Conservation (phyloP, 176 grass and related monocot genomes). For the Urochloa ruziziensis region DNA sequence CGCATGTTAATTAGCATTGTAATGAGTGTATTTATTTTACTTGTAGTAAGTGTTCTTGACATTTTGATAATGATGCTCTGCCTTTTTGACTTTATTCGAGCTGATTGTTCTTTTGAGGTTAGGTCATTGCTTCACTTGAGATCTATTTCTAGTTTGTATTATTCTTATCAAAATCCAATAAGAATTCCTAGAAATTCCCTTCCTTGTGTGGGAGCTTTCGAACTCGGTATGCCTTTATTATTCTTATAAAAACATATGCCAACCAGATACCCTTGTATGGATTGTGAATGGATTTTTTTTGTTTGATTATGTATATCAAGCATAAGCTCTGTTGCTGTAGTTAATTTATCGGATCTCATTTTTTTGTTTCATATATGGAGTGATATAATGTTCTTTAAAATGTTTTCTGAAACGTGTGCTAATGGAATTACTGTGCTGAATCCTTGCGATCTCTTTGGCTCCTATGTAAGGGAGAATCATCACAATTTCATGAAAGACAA, state of each 20-base stretch:
- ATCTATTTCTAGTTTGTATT: constrained; percentile 27
- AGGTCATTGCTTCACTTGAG: neutral
- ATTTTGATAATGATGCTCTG: neutral
- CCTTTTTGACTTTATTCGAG: neutral
- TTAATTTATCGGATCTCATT: neutral
- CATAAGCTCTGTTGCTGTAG: neutral
- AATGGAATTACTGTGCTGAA: neutral
- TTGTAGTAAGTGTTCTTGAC: neutral
- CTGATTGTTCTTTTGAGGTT: constrained; percentile 3
- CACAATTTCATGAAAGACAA: neutral
- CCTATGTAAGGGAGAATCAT: neutral
- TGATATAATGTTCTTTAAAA: neutral
- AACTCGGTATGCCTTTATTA: no score
- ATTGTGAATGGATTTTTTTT: neutral
- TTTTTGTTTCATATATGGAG: neutral
- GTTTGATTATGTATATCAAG: neutral
- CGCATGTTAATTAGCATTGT: neutral
- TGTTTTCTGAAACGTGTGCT: neutral
- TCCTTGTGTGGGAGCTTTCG: no score
- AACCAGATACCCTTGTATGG: neutral
- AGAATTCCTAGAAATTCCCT: no score
- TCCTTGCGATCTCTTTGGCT: neutral
- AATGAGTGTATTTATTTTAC: neutral
- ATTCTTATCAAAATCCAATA: no score
- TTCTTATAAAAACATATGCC: neutral